phyloP scores from a whole-genome alignment of 805 yeast species.

The Tetrapisispora taiwanensis region DNA sequence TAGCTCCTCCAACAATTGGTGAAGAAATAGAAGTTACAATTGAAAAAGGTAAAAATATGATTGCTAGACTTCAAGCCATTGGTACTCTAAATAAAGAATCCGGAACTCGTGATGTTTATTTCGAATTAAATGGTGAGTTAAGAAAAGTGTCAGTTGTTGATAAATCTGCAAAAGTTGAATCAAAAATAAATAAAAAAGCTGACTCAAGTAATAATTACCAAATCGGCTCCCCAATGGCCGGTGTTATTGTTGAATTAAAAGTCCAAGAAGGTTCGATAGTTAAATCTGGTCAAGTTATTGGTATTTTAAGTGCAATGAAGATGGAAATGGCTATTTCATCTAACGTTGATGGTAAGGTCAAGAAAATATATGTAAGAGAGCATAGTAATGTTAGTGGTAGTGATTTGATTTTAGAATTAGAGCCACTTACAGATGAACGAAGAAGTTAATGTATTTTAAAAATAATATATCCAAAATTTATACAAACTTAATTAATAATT shows the following conservation, averaged over 20 bases:
- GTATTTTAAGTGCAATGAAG: constrained; percentile 93
- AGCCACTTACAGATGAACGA: constrained; percentile 4
- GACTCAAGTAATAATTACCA: constrained; percentile 76
- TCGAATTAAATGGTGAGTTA: constrained; percentile 95
- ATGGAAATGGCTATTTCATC: constrained; percentile 98
- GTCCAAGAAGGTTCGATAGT: constrained; percentile 76
- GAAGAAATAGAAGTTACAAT: constrained; percentile 82
- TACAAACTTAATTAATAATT: too few species aligned
- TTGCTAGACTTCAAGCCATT: constrained; percentile 80
- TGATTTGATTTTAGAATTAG: constrained; percentile 64
- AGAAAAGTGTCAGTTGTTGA: constrained; percentile 89
- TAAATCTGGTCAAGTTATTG: constrained; percentile 89
- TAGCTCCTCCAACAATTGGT: constrained; percentile 74
- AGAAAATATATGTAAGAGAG: constrained; percentile 65
- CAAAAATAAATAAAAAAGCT: constrained; percentile 79
- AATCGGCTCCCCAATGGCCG: constrained; percentile 97
- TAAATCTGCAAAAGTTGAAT: constrained; percentile 72
- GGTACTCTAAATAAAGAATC: constrained; percentile 77
- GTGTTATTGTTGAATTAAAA: constrained; percentile 89
- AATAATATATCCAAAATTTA: too few species aligned
- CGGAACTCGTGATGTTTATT: constrained; percentile 90
- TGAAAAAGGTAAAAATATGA: constrained; percentile 87
- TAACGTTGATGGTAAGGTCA: constrained; percentile 73
- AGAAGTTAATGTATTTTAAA: too few species aligned
- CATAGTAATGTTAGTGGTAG: constrained; percentile 93